Evolutionary conservation across 345 rosid species (phyloP).

Genomic region (Salix koriyanagi): DNA sequence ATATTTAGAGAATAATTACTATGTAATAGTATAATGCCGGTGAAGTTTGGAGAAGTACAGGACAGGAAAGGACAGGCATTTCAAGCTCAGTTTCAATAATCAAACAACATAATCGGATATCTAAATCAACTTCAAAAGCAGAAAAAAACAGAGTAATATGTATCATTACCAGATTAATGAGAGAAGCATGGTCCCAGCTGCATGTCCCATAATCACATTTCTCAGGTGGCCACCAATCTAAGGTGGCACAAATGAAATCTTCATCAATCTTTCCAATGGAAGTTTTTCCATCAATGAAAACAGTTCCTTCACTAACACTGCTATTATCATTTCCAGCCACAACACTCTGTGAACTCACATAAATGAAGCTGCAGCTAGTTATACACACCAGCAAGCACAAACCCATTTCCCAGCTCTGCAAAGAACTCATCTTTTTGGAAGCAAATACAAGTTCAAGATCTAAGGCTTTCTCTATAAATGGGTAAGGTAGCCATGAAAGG

Average conservation of each 20-base stretch:
- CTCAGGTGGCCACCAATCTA: constrained; percentile 99
- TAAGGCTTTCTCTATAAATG: constrained; percentile 7
- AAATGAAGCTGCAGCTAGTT: constrained; percentile 9
- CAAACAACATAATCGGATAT: background rate
- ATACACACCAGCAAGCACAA: constrained; percentile 31
- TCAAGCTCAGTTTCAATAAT: background rate
- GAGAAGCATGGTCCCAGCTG: constrained; percentile 79
- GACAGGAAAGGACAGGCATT: background rate
- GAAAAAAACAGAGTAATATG: background rate
- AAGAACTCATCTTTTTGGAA: constrained; percentile 33
- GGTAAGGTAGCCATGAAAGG: constrained; percentile 10
- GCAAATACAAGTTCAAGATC: constrained; percentile 14
- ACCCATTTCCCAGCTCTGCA: constrained; percentile 25
- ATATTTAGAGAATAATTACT: background rate
- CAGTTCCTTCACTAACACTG: constrained; percentile 35
- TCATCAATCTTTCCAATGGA: constrained; percentile 70
- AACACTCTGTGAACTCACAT: constrained; percentile 25
- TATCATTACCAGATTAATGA: constrained; percentile 71
- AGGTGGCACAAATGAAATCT: constrained; percentile 85
- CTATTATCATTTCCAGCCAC: constrained; percentile 9
- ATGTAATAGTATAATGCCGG: background rate
- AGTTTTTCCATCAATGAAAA: constrained; percentile 46
- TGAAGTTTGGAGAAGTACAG: background rate
- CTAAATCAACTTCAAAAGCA: background rate
- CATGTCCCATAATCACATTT: constrained; percentile 95